phyloP scores from a whole-genome alignment of 2,329 filamentous ascomycete genomes.

The Colletotrichum musae region DNA sequence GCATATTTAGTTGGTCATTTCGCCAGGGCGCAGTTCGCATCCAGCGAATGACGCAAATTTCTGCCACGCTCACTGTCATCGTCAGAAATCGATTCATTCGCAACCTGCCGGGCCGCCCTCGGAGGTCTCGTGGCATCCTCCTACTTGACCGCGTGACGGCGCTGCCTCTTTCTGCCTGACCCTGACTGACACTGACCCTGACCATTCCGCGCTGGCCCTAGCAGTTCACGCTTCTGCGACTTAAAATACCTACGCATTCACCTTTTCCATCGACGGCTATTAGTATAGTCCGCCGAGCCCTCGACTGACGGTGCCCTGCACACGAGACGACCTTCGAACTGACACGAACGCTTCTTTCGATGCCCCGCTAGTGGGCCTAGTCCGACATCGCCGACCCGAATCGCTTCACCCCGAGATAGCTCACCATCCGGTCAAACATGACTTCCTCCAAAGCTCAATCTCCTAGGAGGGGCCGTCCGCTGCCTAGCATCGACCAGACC shows the following conservation, averaged over 20 bases:
- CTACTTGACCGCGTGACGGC: constrained; percentile 43
- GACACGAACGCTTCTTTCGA: constrained; percentile 16
- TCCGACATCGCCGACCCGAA: constrained; percentile 20
- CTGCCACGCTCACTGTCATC: constrained; percentile 37
- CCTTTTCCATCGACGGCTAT: background rate
- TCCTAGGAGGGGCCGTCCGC: constrained; percentile 35
- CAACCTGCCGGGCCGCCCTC: constrained; percentile 29
- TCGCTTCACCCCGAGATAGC: constrained; percentile 2
- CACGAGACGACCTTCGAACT: constrained; percentile 15
- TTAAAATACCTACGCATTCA: constrained; percentile 12
- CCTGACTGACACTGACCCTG: background rate
- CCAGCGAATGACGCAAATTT: constrained; percentile 40
- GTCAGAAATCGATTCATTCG: constrained; percentile 38
- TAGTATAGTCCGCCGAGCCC: background rate
- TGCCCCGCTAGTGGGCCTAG: constrained; percentile 37
- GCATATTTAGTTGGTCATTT: constrained; percentile 38
- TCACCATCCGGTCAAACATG: constrained; percentile 22
- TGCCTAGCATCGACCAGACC: constrained; percentile 36
- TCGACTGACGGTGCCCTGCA: background rate
- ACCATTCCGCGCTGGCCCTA: constrained; percentile 2
- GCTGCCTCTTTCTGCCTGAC: constrained; percentile 28
- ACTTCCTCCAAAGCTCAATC: constrained; percentile 31
- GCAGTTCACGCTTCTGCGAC: constrained; percentile 5
- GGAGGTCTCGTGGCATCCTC: constrained; percentile 42
- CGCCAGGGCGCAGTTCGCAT: constrained; percentile 36